Conservation (phyloP, 371 early-diverging fungal genomes). For the Mucor plumbeus region DNA sequence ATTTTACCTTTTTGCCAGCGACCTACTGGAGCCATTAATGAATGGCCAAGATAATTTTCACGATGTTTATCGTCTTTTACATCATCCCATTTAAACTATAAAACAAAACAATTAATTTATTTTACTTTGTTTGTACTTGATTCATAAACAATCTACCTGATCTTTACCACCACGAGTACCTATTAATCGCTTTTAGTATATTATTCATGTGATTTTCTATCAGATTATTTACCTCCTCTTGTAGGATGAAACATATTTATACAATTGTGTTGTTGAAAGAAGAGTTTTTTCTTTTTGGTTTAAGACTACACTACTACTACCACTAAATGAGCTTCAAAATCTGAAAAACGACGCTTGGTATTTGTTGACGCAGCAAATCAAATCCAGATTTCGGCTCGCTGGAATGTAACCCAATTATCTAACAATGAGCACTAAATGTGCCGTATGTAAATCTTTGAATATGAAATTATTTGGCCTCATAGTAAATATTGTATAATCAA, state of each 20-base stretch:
- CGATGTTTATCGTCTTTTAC: conserved; percentile 86
- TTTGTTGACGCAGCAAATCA: no score
- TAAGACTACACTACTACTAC: neutral
- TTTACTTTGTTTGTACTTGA: neutral
- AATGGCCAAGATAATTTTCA: conserved; percentile 89
- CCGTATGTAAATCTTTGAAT: no score
- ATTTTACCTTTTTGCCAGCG: conserved; percentile 61
- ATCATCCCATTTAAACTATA: conserved; percentile 64
- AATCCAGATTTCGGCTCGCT: no score
- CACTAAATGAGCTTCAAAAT: neutral
- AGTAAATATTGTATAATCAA: no score
- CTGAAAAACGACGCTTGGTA: no score
- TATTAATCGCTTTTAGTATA: conserved; percentile 17
- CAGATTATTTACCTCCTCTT: conserved; percentile 47
- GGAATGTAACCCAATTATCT: no score
- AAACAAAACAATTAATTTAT: neutral
- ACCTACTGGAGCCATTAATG: conserved; percentile 83
- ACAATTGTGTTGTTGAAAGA: neutral
- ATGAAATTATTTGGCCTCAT: no score
- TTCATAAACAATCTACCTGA: conserved; percentile 41
- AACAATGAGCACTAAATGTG: no score
- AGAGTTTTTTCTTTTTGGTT: neutral
- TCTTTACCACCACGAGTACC: conserved; percentile 70
- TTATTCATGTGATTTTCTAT: neutral
- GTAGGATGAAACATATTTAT: conserved; percentile 53